phyloP scores from a whole-genome alignment of 495 filamentous ascomycete genomes.

The Copromyces sp. region DNA sequence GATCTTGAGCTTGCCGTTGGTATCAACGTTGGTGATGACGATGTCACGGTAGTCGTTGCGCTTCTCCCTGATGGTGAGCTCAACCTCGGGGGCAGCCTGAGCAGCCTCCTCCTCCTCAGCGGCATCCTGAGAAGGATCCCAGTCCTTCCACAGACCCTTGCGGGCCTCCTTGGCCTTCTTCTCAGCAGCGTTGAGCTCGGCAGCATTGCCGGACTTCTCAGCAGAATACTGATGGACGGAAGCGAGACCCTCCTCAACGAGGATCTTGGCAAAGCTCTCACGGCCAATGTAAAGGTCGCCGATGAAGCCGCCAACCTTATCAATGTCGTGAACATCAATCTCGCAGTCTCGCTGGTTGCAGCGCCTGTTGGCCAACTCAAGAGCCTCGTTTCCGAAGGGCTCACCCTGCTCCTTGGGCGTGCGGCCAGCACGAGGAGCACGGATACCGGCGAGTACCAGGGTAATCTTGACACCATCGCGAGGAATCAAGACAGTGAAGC shows the following conservation, averaged over 20 bases:
- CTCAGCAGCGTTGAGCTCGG: constrained; percentile 80
- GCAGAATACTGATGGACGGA: constrained; percentile 89
- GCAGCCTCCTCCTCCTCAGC: constrained; percentile 43
- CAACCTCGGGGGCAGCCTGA: constrained; percentile 35
- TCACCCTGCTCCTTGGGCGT: constrained; percentile 72
- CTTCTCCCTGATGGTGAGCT: constrained; percentile 41
- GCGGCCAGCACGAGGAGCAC: constrained; percentile 83
- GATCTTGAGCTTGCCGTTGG: constrained; percentile 66
- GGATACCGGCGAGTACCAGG: constrained; percentile 88
- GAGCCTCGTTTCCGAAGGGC: constrained; percentile 90
- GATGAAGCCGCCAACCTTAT: constrained; percentile 96
- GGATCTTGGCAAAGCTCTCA: constrained; percentile 88
- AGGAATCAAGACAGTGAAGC: constrained; percentile 87
- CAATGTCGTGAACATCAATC: constrained; percentile 87
- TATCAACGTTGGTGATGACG: constrained; percentile 78
- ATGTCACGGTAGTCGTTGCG: constrained; percentile 86
- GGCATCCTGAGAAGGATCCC: constrained; percentile 75
- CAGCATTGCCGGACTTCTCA: constrained; percentile 83
- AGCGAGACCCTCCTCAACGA: constrained; percentile 90
- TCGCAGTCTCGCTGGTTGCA: constrained; percentile 94
- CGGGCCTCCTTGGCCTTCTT: constrained; percentile 73
- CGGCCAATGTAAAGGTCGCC: constrained; percentile 89
- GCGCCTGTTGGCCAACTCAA: constrained; percentile 77
- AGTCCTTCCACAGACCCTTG: constrained; percentile 88
- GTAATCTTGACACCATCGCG: constrained; percentile 91